phyloP scores from a whole-genome alignment of 2,329 filamentous ascomycete genomes.

The Diaporthe sp. region DNA sequence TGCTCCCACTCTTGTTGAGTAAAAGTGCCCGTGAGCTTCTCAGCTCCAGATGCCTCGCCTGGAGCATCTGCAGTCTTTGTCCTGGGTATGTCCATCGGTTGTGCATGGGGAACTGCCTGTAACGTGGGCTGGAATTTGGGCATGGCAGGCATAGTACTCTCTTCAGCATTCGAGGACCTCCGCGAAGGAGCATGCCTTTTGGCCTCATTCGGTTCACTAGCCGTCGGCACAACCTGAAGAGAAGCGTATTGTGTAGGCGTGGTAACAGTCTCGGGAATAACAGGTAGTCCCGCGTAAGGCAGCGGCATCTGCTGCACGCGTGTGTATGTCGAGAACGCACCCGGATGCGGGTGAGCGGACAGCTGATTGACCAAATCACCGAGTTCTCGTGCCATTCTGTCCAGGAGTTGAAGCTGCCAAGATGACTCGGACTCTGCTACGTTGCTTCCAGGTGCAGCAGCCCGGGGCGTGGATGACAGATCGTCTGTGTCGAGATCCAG shows the following conservation, averaged over 20 bases:
- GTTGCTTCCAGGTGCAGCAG: constrained; percentile 48
- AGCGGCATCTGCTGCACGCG: constrained; percentile 74
- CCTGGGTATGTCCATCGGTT: constrained; percentile 55
- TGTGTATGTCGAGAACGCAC: constrained; percentile 87
- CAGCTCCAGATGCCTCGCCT: constrained; percentile 41
- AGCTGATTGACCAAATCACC: constrained; percentile 87
- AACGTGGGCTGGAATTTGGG: constrained; percentile 61
- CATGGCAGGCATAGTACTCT: constrained; percentile 36
- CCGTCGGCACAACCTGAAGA: constrained; percentile 31
- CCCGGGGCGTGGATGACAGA: constrained; percentile 62
- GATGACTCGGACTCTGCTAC: constrained; percentile 57
- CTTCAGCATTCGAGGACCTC: constrained; percentile 34
- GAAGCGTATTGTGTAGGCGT: constrained; percentile 45
- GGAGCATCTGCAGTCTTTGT: constrained; percentile 44
- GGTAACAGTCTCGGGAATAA: constrained; percentile 67
- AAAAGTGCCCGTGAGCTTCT: constrained; percentile 53
- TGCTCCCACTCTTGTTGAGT: constrained; percentile 92
- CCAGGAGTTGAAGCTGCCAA: constrained; percentile 85
- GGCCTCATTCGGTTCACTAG: constrained; percentile 41
- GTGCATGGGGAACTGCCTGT: constrained; percentile 56
- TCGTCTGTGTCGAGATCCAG: constrained; percentile 54
- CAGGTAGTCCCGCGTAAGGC: constrained; percentile 84
- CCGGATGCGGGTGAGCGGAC: constrained; percentile 80
- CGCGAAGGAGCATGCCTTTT: constrained; percentile 35
- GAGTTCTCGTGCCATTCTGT: constrained; percentile 88